Evolutionary conservation across 805 yeast species (phyloP).

Genomic region (Kuraishia hungarica): DNA sequence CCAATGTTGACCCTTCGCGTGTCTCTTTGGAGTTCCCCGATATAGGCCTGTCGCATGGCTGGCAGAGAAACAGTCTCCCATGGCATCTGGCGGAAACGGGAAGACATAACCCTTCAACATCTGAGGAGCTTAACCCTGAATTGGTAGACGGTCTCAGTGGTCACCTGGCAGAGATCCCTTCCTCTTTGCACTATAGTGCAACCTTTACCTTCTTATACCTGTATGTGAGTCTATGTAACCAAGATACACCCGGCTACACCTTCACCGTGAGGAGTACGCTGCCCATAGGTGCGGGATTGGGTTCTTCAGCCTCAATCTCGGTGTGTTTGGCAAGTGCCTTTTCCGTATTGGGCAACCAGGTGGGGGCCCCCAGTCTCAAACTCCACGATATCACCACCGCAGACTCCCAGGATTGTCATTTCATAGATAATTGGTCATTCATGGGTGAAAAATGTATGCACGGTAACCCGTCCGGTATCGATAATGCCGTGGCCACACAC

Average conservation of each 20-base stretch:
- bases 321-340: constrained; percentile 79
- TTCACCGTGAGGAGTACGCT: constrained; percentile 73
- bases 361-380: constrained; percentile 28
- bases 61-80: constrained; percentile 58
- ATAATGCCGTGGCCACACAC: constrained; percentile 89
- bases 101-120: constrained; percentile 21
- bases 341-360: constrained; percentile 48
- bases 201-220: constrained; percentile 80
- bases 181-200: constrained; percentile 63
- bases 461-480: constrained; percentile 95
- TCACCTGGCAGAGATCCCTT: constrained; percentile 34
- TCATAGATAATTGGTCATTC: constrained; percentile 80
- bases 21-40: constrained; percentile 78
- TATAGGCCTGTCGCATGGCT: constrained; percentile 53
- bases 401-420: constrained; percentile 35
- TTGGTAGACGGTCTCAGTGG: constrained; percentile 40
- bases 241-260: constrained; percentile 36
- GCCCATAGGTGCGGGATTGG: constrained; percentile 96
- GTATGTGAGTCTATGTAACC: constrained; percentile 48
- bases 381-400: constrained; percentile 24
- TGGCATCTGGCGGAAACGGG: constrained; percentile 32
- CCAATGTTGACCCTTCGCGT: constrained; percentile 28
- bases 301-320: constrained; percentile 86
- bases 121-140: constrained; percentile 53
- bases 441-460: constrained; percentile 94